Evolutionary conservation across 176 grass and related monocot genomes (phyloP), one percentile per base, ranked within the genome.

Genomic region (Olyra latifolia): DNA sequence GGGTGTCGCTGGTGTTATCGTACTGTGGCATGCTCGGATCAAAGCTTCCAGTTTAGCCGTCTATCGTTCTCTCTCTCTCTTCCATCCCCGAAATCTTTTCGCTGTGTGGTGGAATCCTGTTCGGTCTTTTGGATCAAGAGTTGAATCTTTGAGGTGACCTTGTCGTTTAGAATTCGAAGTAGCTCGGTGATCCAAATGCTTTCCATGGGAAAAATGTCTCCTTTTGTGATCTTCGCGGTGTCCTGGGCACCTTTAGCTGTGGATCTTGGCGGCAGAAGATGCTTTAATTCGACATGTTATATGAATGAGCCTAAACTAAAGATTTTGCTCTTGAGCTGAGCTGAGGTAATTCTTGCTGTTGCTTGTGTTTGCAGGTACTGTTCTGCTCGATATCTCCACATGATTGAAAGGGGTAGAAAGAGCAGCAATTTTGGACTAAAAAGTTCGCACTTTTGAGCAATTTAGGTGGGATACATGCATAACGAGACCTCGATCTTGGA

Each of bases 401-500:
- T 60, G 71, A 50, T 29, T 46, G 16, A 23, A 75, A 89, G 20
- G 42, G 46, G 49, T 24, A 17, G 38, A 10, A 29, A 29, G 54
- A 77, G 29, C 47, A 59, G 40, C 52, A 24, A 60, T 57, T 15
- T 49, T 49, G 78, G 78, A 27, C 66, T 24, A 19, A 30, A 49
- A 25, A 50, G 5, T 55, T 22, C 9, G 14, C n/a, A 43, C 56
- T 70, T 72, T 71, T 89, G 72, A 89, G 56, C 24, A 71, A 71
- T 82, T 77, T 10, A 32, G 72, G 59, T 63, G 65, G 77, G 25
- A 72, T 82, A 61, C 58, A 89, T 82, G 88, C 83, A 56, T 85
- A 45, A 64, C 72, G 28, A 77, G 62, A 39, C 19, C 58, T 64
- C 85, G 78, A 48, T 81, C 63, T 80, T 46, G 82, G 80, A 70